Evolutionary conservation across 1,139 yeast species (phyloP).

Genomic region (Scheffersomyces quercinus): DNA sequence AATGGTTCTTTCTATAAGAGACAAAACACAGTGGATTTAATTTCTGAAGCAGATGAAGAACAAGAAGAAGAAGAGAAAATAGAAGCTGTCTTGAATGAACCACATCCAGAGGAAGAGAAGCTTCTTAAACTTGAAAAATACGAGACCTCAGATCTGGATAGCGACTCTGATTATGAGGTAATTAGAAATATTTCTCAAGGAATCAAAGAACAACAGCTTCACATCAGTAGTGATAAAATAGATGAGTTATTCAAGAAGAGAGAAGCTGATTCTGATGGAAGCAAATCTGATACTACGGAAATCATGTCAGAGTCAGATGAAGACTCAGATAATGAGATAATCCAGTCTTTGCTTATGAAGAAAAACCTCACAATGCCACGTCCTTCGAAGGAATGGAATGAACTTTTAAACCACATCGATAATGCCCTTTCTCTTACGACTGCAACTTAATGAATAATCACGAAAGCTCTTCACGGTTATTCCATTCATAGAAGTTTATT

Average conservation of each 20-base stretch:
- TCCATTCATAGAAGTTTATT: not conserved
- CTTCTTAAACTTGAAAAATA: no score
- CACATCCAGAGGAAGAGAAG: no score
- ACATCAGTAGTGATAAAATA: no score
- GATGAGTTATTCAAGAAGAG: no score
- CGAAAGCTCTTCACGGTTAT: no score
- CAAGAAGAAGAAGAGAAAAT: no score
- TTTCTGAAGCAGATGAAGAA: no score
- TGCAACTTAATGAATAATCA: not conserved
- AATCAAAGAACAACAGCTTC: no score
- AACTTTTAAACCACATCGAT: constrained; percentile 18
- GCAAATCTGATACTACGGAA: not conserved
- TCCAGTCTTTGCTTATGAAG: not conserved
- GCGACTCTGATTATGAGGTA: constrained; percentile 23
- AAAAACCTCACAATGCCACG: not conserved
- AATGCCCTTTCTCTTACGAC: constrained; percentile 7
- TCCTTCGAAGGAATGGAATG: constrained; percentile 12
- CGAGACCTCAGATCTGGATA: not conserved
- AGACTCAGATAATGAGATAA: constrained; percentile 9
- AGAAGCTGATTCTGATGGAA: no score
- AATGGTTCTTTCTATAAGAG: no score
- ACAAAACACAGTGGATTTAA: no score
- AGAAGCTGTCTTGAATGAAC: no score
- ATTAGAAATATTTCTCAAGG: constrained; percentile 6
- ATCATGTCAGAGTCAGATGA: constrained; percentile 1